Conservation (phyloP, 768 basidiomycete genomes). For the Collybia sordida region DNA sequence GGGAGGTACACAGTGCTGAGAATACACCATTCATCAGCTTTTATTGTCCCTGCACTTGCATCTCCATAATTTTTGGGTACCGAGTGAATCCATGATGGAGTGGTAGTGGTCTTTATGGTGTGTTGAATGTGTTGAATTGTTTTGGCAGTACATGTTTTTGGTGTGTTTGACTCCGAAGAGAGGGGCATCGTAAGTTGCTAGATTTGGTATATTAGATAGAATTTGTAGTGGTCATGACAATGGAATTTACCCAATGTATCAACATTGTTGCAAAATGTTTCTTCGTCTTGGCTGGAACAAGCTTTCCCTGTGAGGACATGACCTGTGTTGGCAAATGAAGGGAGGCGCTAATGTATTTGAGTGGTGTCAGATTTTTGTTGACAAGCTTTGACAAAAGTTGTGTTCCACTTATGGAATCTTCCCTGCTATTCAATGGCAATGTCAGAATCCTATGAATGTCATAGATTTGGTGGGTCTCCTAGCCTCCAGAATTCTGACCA, state of each 20-base stretch:
- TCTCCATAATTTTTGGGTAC: conserved; percentile 27
- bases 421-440: background rate
- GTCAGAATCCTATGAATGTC: conserved; percentile 8
- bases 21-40: conserved; percentile 35
- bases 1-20: conserved; percentile 30
- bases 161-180: background rate
- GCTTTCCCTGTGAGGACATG: background rate
- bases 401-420: background rate
- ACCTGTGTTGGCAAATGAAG: background rate
- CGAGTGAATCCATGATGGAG: conserved; percentile 24
- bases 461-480: conserved; percentile 6
- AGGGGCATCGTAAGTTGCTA: conserved; percentile 5
- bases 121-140: conserved; percentile 15
- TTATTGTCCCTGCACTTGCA: conserved; percentile 27
- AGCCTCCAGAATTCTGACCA: conserved; percentile 28
- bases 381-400: background rate
- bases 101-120: conserved; percentile 19
- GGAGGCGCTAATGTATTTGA: background rate
- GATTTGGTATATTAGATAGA: background rate
- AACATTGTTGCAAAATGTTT: conserved; percentile 4
- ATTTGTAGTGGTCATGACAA: background rate
- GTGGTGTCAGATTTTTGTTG: background rate
- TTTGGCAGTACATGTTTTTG: conserved; percentile 1
- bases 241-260: conserved; percentile 8
- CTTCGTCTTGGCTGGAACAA: background rate